Conservation (phyloP, 768 basidiomycete species). For the Cystofilobasidium bisporidii region DNA sequence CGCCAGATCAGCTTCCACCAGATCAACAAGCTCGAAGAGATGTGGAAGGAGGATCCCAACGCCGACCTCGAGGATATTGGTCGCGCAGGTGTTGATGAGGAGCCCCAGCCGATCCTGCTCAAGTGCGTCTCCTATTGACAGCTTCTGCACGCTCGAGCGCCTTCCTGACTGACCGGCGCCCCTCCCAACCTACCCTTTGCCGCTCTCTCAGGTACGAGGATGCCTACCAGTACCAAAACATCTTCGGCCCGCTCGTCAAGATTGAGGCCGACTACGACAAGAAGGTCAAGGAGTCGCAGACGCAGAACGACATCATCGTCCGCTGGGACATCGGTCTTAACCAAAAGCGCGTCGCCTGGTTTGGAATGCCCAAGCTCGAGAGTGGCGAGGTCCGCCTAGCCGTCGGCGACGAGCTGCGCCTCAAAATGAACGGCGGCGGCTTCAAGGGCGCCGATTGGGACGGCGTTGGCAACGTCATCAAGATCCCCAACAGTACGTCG, state of each 20-base stretch:
- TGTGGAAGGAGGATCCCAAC: constrained; percentile 92
- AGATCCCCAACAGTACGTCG: constrained; percentile 95
- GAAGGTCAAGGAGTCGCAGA: constrained; percentile 93
- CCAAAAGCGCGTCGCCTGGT: constrained; percentile 99
- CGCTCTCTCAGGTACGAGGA: constrained; percentile 62
- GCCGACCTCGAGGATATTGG: constrained; percentile 95
- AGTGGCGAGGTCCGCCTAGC: constrained; percentile 95
- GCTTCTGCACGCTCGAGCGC: neutral
- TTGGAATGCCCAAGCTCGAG: constrained; percentile 88
- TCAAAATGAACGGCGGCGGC: constrained; percentile 73
- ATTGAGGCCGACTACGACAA: constrained; percentile 99
- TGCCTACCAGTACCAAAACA: constrained; percentile 99
- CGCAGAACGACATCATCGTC: constrained; percentile 90
- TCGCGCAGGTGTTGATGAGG: constrained; percentile 94
- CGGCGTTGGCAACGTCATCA: constrained; percentile 94
- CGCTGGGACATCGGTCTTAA: constrained; percentile 97
- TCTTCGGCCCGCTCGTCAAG: constrained; percentile 97
- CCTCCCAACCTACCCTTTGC: neutral
- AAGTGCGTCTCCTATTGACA: no score
- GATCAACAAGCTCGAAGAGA: constrained; percentile 91
- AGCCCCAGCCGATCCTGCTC: constrained; percentile 79
- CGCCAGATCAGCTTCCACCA: constrained; percentile 94
- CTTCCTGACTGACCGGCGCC: neutral
- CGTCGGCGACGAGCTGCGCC: constrained; percentile 85
- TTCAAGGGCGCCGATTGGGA: constrained; percentile 77